A percentile compares a stretch with the other conserved stretches of the same genome.
Evolutionary conservation across 2,329 filamentous ascomycete species (phyloP).

Genomic region (Exophiala xenobiotica): DNA sequence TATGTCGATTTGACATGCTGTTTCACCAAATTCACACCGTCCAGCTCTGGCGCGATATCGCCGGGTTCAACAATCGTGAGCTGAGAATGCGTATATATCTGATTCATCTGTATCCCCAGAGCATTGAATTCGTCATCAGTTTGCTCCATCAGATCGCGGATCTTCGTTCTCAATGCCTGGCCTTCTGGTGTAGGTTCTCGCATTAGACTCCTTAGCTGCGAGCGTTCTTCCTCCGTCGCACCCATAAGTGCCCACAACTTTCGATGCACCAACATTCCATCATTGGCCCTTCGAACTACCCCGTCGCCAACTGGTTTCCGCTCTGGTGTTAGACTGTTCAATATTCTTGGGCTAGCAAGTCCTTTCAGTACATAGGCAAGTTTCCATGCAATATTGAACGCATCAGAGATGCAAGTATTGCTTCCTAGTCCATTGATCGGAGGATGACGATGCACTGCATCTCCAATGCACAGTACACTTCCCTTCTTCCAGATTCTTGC

Average conservation of each 20-base stretch:
- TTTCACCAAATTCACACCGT: conserved; percentile 16
- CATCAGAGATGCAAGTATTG: conserved; percentile 39
- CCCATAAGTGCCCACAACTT: conserved; percentile 7
- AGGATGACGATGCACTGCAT: conserved; percentile 37
- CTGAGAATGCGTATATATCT: conserved; percentile 48
- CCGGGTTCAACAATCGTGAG: conserved; percentile 47
- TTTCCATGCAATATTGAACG: conserved; percentile 40
- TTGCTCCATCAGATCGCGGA: background rate
- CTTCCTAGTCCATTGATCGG: conserved; percentile 37
- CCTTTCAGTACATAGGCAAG: conserved; percentile 34
- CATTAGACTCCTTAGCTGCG: background rate
- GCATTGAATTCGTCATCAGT: conserved; percentile 47
- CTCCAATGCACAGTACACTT: conserved; percentile 29
- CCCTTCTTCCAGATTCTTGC: conserved; percentile 1
- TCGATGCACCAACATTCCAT: conserved; percentile 12
- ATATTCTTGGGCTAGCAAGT: conserved; percentile 28
- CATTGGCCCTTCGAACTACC: conserved; percentile 17
- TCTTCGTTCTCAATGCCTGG: background rate
- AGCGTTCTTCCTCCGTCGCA: background rate
- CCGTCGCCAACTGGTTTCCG: conserved; percentile 1
- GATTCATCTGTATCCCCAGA: conserved; percentile 58
- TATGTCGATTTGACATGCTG: conserved; percentile 52
- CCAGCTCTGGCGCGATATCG: conserved; percentile 5
- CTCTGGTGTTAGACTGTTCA: background rate
- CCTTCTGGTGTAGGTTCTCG: background rate